Evolutionary conservation across 2,329 filamentous ascomycete genomes (phyloP).

Genomic region (Geoglossum cookeanum): DNA sequence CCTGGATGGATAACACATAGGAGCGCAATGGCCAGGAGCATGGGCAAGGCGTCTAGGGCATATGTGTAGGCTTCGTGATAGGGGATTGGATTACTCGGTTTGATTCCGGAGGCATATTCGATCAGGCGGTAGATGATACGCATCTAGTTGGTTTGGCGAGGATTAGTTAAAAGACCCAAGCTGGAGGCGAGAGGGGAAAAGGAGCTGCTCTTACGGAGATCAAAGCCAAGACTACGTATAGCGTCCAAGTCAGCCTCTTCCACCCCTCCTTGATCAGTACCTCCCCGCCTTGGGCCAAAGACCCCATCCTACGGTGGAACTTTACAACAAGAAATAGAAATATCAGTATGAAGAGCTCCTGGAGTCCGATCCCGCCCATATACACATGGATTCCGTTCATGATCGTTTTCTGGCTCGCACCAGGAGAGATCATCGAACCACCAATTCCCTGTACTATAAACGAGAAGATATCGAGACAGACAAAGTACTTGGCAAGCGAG

Average conservation of each 20-base stretch:
- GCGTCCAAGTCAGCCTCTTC: conserved; percentile 18
- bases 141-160: conserved; percentile 16
- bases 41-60: conserved; percentile 33
- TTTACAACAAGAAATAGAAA: conserved; percentile 9
- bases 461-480: conserved; percentile 22
- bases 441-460: conserved; percentile 1
- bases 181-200: not conserved
- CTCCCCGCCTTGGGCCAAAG: conserved; percentile 1
- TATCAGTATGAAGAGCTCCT: conserved; percentile 16
- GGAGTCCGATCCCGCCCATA: conserved; percentile 18
- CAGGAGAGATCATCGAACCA: conserved; percentile 1
- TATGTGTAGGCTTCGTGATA: conserved; percentile 34
- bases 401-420: conserved; percentile 14
- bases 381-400: conserved; percentile 24
- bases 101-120: conserved; percentile 32
- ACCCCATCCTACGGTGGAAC: conserved; percentile 7
- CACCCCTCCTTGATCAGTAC: conserved; percentile 7
- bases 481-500: conserved; percentile 23
- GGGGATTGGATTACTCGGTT: conserved; percentile 19
- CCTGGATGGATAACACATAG: conserved; percentile 31
- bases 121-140: conserved; percentile 41
- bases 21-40: conserved; percentile 28
- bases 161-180: not conserved
- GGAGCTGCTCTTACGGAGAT: conserved; percentile 20
- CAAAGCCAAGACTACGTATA: conserved; percentile 23